These are phyloP conservation scores for Wallemia hederae DNA, from an alignment of 1,284 basidiomycete genomes.

Conservation along the genomic window DNA sequence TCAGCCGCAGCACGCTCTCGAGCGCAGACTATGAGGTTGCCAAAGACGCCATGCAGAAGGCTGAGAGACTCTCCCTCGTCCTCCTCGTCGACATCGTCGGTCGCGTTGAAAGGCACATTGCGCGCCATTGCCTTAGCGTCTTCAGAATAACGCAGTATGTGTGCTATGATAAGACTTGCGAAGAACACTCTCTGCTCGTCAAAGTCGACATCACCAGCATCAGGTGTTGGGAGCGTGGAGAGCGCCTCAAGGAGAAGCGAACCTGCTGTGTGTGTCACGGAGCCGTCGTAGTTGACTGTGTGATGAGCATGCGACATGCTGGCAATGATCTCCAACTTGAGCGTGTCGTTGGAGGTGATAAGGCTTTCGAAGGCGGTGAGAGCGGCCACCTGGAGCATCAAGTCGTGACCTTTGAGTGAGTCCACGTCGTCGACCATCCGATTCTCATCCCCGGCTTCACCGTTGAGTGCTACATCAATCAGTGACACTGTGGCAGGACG, in stretches of 20 bases:
- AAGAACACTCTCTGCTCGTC: slow-evolving; percentile 25
- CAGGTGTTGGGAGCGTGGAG: slow-evolving; percentile 16
- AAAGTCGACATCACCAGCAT: slow-evolving; percentile 14
- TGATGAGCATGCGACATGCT: slow-evolving; percentile 17
- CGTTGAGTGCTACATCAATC: slow-evolving; percentile 13
- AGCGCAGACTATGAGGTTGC: slow-evolving; percentile 30
- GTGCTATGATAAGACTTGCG: slow-evolving; percentile 21
- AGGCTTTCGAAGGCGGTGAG: slow-evolving; percentile 8
- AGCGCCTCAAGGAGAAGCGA: slow-evolving; percentile 22
- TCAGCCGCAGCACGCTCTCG: slow-evolving; percentile 22
- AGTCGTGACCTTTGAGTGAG: slow-evolving; percentile 5
- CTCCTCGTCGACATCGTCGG: slow-evolving; percentile 16
- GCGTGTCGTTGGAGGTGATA: slow-evolving; percentile 16
- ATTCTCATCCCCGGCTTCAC: slow-evolving; percentile 15
- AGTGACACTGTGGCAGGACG: slow-evolving; percentile 18
- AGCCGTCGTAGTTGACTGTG: slow-evolving; percentile 2
- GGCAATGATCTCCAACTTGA: slow-evolving; percentile 21
- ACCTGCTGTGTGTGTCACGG: slow-evolving; percentile 18
- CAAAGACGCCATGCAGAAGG: slow-evolving; percentile 25
- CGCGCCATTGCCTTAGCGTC: slow-evolving; percentile 24
- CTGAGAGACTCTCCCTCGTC: slow-evolving; percentile 21
- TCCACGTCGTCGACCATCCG: slow-evolving; percentile 15
- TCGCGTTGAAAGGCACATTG: slow-evolving; percentile 17
- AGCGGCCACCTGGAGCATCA: slow-evolving; percentile 6
- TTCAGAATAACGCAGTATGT: slow-evolving; percentile 24